Evolutionary conservation across 2,329 filamentous ascomycete genomes (phyloP).

Genomic region (Trichoderma gracile): DNA sequence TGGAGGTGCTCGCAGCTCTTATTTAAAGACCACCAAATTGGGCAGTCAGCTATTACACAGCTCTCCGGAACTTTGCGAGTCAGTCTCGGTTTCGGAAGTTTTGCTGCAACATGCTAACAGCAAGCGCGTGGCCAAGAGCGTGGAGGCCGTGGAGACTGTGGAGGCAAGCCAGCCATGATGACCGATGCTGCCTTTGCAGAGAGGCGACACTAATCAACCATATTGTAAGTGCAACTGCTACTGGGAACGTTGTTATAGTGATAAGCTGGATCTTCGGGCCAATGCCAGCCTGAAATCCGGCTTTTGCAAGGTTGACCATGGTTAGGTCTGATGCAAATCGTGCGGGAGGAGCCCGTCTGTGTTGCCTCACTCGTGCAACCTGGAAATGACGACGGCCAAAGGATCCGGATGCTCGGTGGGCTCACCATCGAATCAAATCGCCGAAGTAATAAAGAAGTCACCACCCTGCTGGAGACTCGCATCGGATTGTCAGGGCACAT

Average conservation of each 20-base stretch:
- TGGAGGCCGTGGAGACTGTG: constrained; percentile 15
- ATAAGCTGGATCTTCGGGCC: not conserved
- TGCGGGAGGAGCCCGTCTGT: too few relatives aligned
- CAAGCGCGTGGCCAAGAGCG: constrained; percentile 1
- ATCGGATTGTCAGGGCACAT: constrained; percentile 17
- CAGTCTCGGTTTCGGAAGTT: not conserved
- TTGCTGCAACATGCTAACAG: constrained; percentile 1
- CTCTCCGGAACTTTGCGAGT: constrained; percentile 17
- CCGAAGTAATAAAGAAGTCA: not conserved
- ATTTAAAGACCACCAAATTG: constrained; percentile 2
- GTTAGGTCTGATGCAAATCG: not conserved
- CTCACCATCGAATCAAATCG: not conserved
- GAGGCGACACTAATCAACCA: not conserved
- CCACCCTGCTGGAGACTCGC: not conserved
- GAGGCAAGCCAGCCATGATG: constrained; percentile 5
- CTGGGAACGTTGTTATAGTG: too few relatives aligned
- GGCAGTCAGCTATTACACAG: not conserved
- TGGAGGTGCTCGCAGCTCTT: not conserved
- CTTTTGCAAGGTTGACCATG: not conserved
- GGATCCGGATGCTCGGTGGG: not conserved
- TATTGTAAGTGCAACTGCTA: too few relatives aligned
- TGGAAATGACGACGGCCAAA: not conserved
- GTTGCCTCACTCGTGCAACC: not conserved
- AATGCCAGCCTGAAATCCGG: not conserved
- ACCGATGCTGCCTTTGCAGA: not conserved